Conservation (phyloP, 805 yeast genomes). For the Kodamaea hsintzibuensis region DNA sequence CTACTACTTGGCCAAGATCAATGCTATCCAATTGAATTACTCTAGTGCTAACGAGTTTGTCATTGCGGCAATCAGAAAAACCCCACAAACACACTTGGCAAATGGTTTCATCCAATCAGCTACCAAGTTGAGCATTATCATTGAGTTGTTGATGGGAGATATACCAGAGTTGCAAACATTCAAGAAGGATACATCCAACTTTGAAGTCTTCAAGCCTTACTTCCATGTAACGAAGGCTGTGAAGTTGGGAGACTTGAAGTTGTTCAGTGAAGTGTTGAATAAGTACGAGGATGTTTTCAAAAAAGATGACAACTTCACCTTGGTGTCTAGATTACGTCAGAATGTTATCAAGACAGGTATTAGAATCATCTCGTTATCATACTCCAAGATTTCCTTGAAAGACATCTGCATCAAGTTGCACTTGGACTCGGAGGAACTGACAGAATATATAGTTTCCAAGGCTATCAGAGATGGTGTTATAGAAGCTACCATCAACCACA, state of each 20-base stretch:
- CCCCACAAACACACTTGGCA: conserved; percentile 86
- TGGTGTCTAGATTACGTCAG: conserved; percentile 88
- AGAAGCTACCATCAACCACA: conserved; percentile 91
- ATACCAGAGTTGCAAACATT: conserved; percentile 87
- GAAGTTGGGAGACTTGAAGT: conserved; percentile 82
- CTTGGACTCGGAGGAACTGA: conserved; percentile 91
- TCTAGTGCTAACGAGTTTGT: conserved; percentile 86
- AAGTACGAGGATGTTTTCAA: conserved; percentile 62
- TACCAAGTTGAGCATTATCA: conserved; percentile 80
- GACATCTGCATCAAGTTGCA: conserved; percentile 93
- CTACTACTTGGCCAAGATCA: conserved; percentile 87
- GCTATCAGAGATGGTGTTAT: conserved; percentile 97
- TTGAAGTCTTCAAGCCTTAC: conserved; percentile 60
- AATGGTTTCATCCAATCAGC: conserved; percentile 88
- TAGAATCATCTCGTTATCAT: conserved; percentile 86
- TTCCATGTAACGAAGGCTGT: conserved; percentile 89
- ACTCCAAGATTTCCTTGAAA: conserved; percentile 84
- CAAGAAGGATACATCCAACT: conserved; percentile 54
- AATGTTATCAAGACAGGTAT: conserved; percentile 98
- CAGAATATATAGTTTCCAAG: conserved; percentile 95
- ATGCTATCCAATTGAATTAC: conserved; percentile 90
- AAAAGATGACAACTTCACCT: conserved; percentile 77
- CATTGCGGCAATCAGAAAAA: conserved; percentile 93
- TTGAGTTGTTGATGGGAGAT: conserved; percentile 94
- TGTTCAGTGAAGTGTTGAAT: conserved; percentile 70